Evolutionary conservation across 768 basidiomycete species (phyloP).

Genomic region (Kockovaella imperatae): DNA sequence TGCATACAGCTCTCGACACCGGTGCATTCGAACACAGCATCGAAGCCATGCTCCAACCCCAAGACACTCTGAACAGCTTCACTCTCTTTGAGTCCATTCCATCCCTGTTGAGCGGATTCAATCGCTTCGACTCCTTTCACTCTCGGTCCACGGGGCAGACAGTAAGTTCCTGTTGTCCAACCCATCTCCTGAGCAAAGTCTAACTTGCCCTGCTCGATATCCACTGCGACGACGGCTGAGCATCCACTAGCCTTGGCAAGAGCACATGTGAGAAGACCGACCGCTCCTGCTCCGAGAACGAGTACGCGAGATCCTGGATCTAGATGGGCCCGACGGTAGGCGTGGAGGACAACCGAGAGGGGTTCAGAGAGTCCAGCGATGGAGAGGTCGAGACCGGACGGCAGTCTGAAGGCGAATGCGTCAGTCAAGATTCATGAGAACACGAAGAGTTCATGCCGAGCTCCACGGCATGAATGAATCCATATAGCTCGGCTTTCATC

Average conservation of each 20-base stretch:
- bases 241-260: slow-evolving; percentile 65
- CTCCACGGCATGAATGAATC: no score
- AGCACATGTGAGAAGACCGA: slow-evolving; percentile 81
- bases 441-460: no score
- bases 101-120: slow-evolving; percentile 32
- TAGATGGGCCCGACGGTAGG: slow-evolving; percentile 49
- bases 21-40: slow-evolving; percentile 90
- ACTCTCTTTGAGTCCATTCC: slow-evolving; percentile 46
- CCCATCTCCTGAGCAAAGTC: slow-evolving; percentile 67
- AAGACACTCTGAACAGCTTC: slow-evolving; percentile 55
- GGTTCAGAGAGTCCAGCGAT: slow-evolving; percentile 87
- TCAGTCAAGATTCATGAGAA: background rate
- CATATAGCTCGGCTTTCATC: no score
- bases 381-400: slow-evolving; percentile 66
- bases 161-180: slow-evolving; percentile 67
- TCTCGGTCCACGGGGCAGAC: slow-evolving; percentile 51
- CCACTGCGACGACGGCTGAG: slow-evolving; percentile 63
- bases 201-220: slow-evolving; percentile 76
- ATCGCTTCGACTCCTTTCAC: slow-evolving; percentile 34
- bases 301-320: slow-evolving; percentile 61
- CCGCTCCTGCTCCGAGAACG: slow-evolving; percentile 86
- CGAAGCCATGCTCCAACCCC: slow-evolving; percentile 61
- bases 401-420: slow-evolving; percentile 49
- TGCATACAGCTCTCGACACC: slow-evolving; percentile 89
- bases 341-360: slow-evolving; percentile 76